These are phyloP conservation scores for Ceratocystis colombiana DNA, from an alignment of 2,329 filamentous ascomycete species.

Conservation along the genomic window DNA sequence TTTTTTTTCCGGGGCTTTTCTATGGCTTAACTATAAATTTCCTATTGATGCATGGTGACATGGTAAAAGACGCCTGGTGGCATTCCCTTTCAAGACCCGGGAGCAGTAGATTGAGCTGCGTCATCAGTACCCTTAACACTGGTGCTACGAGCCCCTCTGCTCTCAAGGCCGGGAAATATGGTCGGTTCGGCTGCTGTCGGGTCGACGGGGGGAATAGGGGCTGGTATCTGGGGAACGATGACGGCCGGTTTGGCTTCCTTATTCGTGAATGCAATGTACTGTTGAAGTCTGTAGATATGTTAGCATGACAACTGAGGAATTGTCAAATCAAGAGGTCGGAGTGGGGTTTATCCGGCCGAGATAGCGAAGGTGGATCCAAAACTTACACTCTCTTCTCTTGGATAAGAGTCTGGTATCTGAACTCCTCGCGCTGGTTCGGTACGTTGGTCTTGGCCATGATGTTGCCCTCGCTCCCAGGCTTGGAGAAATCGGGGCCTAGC, in stretches of 20 bases:
- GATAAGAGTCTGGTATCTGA: conserved; percentile 72
- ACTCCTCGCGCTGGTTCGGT: conserved; percentile 82
- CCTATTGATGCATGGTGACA: neutral
- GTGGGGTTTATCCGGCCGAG: neutral
- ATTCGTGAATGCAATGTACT: conserved; percentile 25
- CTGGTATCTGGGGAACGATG: neutral
- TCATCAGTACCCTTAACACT: conserved; percentile 30
- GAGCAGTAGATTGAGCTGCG: neutral
- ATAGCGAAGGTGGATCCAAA: neutral
- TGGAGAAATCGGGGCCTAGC: conserved; percentile 68
- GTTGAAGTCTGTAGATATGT: conserved; percentile 20
- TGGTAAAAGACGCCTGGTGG: neutral
- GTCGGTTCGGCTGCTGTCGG: conserved; percentile 43
- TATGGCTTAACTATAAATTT: neutral
- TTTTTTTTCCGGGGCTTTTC: neutral
- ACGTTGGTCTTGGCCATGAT: conserved; percentile 94
- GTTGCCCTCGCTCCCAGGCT: conserved; percentile 74
- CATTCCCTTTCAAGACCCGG: neutral
- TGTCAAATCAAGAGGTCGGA: neutral
- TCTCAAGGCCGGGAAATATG: conserved; percentile 62
- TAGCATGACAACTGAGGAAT: neutral
- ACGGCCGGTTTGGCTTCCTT: conserved; percentile 5
- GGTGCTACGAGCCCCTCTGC: conserved; percentile 38
- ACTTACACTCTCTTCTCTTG: conserved; percentile 78
- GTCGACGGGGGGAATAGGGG: neutral